phyloP scores from a whole-genome alignment of 2,329 filamentous ascomycete species.

The Aspergillus pseudoterreus region DNA sequence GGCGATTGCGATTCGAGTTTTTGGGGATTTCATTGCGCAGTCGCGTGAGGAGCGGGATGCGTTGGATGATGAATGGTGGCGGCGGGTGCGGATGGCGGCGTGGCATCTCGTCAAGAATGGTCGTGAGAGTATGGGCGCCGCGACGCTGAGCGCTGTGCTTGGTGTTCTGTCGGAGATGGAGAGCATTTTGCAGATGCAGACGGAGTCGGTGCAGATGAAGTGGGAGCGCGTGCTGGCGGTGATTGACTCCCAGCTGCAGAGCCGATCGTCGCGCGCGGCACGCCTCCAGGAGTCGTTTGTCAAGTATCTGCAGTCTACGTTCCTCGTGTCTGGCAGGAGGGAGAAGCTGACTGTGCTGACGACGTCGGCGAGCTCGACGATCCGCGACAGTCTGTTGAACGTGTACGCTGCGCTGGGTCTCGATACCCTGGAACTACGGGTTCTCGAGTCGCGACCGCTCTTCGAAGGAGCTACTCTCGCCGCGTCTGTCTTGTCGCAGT shows the following conservation, averaged over 20 bases:
- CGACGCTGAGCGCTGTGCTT: slow-evolving; percentile 46
- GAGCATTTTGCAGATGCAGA: slow-evolving; percentile 20
- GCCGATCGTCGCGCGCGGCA: slow-evolving; percentile 18
- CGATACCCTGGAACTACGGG: slow-evolving; percentile 49
- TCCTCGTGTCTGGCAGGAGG: slow-evolving; percentile 5
- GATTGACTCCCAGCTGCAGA: slow-evolving; percentile 24
- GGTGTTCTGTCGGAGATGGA: slow-evolving; percentile 22
- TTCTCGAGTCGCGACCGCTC: slow-evolving; percentile 65
- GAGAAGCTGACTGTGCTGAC: slow-evolving; percentile 52
- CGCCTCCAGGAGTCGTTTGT: slow-evolving; percentile 24
- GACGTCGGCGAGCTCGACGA: slow-evolving; percentile 61
- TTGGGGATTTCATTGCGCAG: slow-evolving; percentile 45
- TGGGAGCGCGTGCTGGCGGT: slow-evolving; percentile 20
- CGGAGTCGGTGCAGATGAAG: slow-evolving; percentile 9
- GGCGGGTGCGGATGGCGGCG: slow-evolving; percentile 50
- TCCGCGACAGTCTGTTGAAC: slow-evolving; percentile 48
- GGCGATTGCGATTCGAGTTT: slow-evolving; percentile 47
- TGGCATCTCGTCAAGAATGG: slow-evolving; percentile 66
- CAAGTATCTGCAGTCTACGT: slow-evolving; percentile 20
- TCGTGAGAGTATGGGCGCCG: slow-evolving; percentile 63
- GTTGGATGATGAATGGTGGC: slow-evolving; percentile 49
- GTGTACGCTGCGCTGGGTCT: slow-evolving; percentile 35
- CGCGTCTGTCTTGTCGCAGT: slow-evolving; percentile 30
- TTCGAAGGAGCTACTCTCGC: slow-evolving; percentile 62
- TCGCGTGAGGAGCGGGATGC: slow-evolving; percentile 9